phyloP scores from a whole-genome alignment of 352 stramenopile species.

The Pythium monospermum region DNA sequence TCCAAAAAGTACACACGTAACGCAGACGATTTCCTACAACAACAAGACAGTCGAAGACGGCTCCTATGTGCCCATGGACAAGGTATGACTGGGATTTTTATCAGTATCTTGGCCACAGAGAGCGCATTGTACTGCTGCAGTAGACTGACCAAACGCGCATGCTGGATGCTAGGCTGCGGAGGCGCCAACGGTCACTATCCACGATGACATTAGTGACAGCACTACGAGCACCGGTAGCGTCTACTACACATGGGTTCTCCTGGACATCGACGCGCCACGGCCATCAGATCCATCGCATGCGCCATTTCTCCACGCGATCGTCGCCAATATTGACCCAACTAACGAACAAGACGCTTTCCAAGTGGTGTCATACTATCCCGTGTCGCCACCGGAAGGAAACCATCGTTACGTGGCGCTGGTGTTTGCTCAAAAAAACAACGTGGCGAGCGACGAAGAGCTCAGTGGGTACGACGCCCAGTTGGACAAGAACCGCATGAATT shows the following conservation, averaged over 20 bases:
- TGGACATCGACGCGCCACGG: conserved; percentile 67
- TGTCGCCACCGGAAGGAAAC: conserved; percentile 42
- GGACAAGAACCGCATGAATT: conserved; percentile 33
- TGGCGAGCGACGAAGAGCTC: conserved; percentile 6
- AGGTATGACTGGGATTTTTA: too few relatives aligned
- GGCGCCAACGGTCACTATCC: conserved; percentile 29
- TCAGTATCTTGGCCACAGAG: too few relatives aligned
- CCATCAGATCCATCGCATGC: conserved; percentile 45
- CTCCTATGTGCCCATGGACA: conserved; percentile 17
- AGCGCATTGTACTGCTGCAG: neutral
- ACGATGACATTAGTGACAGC: conserved; percentile 1
- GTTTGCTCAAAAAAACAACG: conserved; percentile 31
- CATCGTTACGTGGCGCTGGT: conserved; percentile 58
- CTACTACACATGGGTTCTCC: conserved; percentile 54
- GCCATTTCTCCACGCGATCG: conserved; percentile 70
- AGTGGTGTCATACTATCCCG: conserved; percentile 56
- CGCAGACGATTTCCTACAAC: conserved; percentile 6
- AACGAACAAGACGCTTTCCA: neutral
- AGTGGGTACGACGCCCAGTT: conserved; percentile 16
- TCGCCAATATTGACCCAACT: conserved; percentile 22
- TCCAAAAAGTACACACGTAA: conserved; percentile 6
- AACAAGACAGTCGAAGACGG: conserved; percentile 4
- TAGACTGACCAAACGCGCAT: neutral
- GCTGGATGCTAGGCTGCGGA: conserved; percentile 17
- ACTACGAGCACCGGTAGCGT: too few relatives aligned